Evolutionary conservation across 208 protist genomes (phyloP).

Genomic region (Herpetomonas tarakana): DNA sequence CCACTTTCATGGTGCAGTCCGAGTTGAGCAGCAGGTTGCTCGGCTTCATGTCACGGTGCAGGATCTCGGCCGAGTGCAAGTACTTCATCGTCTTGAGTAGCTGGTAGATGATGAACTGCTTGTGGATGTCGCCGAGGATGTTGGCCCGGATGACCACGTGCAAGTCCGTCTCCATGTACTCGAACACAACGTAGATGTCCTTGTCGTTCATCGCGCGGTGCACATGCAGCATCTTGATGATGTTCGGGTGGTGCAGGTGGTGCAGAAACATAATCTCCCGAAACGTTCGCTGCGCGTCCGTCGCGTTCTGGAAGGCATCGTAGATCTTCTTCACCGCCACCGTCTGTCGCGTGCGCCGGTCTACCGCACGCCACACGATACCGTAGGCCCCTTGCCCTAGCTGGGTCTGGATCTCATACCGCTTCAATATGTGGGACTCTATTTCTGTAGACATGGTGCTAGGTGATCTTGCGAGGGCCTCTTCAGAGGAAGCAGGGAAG

Average conservation of each 20-base stretch:
- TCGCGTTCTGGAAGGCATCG: constrained; percentile 94
- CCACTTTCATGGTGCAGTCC: constrained; percentile 96
- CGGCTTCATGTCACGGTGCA: constrained; percentile 95
- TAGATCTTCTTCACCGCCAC: constrained; percentile 98
- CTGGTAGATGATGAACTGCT: constrained; percentile 98
- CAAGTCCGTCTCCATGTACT: constrained; percentile 97
- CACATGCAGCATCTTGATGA: constrained; percentile 96
- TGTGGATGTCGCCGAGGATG: constrained; percentile 97
- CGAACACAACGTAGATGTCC: constrained; percentile 98
- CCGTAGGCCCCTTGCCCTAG: constrained; percentile 95
- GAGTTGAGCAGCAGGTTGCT: constrained; percentile 91
- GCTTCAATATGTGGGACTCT: constrained; percentile 90
- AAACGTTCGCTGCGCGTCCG: constrained; percentile 94
- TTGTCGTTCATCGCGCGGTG: constrained; percentile 96
- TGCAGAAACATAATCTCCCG: constrained; percentile 98
- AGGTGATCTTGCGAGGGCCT: constrained; percentile 3
- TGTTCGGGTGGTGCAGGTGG: constrained; percentile 95
- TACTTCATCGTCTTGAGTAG: constrained; percentile 97
- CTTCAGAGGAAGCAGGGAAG: constrained; percentile 3
- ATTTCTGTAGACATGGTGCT: constrained; percentile 86
- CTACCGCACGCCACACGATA: constrained; percentile 93
- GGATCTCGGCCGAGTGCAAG: constrained; percentile 89
- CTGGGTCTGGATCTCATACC: constrained; percentile 94
- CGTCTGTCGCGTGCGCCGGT: constrained; percentile 86
- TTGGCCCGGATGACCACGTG: constrained; percentile 95